Evolutionary conservation across 192 early-diverging fungal genomes (phyloP).

Genomic region (Coemansia sp.): DNA sequence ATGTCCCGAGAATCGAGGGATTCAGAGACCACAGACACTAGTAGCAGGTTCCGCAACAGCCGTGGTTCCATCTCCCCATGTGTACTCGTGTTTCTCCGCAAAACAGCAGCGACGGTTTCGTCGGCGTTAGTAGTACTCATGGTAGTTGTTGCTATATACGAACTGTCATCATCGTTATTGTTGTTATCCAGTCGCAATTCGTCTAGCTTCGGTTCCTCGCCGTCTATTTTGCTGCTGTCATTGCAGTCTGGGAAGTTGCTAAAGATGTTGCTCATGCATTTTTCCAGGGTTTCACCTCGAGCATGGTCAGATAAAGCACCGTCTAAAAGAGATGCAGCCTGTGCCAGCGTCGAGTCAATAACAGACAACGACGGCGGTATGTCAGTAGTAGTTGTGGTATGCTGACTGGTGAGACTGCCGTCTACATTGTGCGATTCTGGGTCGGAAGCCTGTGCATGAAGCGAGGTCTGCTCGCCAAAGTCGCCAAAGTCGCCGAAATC

Average conservation of each 20-base stretch:
- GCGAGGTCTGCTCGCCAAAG: conserved; percentile 6
- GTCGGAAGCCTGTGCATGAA: neutral
- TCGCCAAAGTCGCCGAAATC: conserved; percentile 33
- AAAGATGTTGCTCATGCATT: conserved; percentile 21
- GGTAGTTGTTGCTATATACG: too few relatives aligned
- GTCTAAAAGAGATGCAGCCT: conserved; percentile 10
- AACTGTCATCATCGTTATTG: too few relatives aligned
- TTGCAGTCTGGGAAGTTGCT: neutral
- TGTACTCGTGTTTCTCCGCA: neutral
- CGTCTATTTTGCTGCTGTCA: neutral
- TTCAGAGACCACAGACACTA: conserved; percentile 9
- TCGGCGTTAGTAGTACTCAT: neutral
- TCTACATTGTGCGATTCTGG: neutral
- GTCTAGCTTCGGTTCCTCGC: neutral
- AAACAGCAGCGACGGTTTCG: neutral
- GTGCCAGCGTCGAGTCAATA: conserved; percentile 13
- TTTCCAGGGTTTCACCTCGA: conserved; percentile 1
- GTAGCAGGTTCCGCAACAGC: conserved; percentile 31
- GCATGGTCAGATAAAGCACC: neutral
- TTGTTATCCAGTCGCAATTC: neutral
- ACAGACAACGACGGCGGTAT: neutral
- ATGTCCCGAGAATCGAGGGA: conserved; percentile 4
- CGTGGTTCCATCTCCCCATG: conserved; percentile 18
- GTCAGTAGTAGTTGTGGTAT: neutral
- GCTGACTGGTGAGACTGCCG: neutral